Base-by-base conservation (phyloP, 257 asterid genomes). In the Solanum stenotomum region DNA sequence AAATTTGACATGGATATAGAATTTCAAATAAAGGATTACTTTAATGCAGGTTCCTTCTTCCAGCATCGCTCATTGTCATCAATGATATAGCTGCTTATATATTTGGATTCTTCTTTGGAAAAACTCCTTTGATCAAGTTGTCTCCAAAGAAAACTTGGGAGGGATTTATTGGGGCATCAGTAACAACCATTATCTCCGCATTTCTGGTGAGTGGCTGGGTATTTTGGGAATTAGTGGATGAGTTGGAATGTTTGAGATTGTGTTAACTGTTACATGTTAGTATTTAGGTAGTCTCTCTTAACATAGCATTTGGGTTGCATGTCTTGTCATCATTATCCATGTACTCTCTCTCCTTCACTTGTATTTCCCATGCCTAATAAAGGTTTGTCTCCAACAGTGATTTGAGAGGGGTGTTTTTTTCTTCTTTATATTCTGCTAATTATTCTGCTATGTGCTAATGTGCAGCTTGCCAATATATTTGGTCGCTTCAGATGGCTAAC, bases 121-220 rank as follows among this genome's bases (percentile, higher is more conserved):
- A 90, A 93, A 96, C 98, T 88, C 98, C 98, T 88, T 90, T 95
- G 88, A 96, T 95, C 91, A 93, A 96, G 92, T 89, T 96, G 85
- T 96, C 98, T 23, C 98, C 98, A 4, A 95, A 96, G 93, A 96
- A 96, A 92, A 96, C 98, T 52, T 96, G 98, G 98, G 98, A 96
- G 89, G 98, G 98, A 87, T 96, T 96, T 91, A 95, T 96, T 74
- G 98, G 98, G 90, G 98, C 98, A 84, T 96, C 98, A 84, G 89
- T 95, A 86, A 89, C 98, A 83, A 96, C 98, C 59, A 86, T 96
- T 88, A 89, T 94, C 89, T 93, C 96, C 18, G 98, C 98, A 85
- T 96, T 96, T 91, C 85, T 95, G 94, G 98, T 95, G 83, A 91
- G 94, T 79, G 38, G 44, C 72, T 87, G 70, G 10, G 29, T 81